Percentiles rank a stretch among this genome's conserved stretches.
phyloP scores from a whole-genome alignment of 768 basidiomycete species.

The Xerocomus potaroensis region DNA sequence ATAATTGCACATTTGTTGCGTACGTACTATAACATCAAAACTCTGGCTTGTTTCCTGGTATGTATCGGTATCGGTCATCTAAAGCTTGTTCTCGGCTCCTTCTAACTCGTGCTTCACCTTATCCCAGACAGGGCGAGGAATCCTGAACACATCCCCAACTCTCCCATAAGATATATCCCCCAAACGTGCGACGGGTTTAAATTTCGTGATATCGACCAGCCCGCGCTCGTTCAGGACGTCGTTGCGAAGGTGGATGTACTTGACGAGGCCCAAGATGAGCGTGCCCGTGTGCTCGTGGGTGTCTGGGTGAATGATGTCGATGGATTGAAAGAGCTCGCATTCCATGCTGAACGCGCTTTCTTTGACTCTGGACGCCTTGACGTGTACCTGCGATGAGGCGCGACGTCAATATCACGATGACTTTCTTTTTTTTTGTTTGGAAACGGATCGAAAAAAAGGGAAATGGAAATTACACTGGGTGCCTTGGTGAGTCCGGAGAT shows the following conservation, averaged over 20 bases:
- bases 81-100: constrained; percentile 1
- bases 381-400: constrained; percentile 29
- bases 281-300: constrained; percentile 26
- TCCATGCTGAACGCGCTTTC: constrained; percentile 49
- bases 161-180: constrained; percentile 38
- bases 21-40: no score
- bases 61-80: no score
- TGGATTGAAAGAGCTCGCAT: constrained; percentile 33
- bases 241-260: constrained; percentile 41
- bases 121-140: constrained; percentile 22
- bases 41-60: no score
- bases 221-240: constrained; percentile 37
- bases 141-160: constrained; percentile 26
- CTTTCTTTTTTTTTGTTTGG: no score
- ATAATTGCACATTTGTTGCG: no score
- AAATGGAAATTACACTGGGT: constrained; percentile 7
- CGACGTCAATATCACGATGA: no score
- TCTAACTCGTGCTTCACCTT: constrained; percentile 11
- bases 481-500: constrained; percentile 40
- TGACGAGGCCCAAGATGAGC: constrained; percentile 39
- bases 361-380: constrained; percentile 39
- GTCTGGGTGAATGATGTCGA: constrained; percentile 35
- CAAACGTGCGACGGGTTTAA: constrained; percentile 34
- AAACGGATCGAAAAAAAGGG: not conserved
- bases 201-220: constrained; percentile 33